Conservation (phyloP, 169 alveolate species). For the Babesia ovata region DNA sequence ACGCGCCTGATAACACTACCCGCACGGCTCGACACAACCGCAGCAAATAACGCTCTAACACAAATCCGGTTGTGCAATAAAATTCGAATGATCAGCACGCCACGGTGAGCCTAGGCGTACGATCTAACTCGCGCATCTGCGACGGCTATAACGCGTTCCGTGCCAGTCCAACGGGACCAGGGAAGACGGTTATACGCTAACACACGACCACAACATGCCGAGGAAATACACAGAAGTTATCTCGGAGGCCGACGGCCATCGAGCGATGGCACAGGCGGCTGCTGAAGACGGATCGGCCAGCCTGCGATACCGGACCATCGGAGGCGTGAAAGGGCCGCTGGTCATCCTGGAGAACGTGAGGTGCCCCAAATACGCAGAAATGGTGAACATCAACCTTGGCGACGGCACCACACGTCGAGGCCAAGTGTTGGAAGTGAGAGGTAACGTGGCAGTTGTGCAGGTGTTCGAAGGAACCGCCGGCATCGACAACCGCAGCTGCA, state of each 20-base stretch:
- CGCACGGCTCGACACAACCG: neutral
- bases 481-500: constrained; percentile 94
- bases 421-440: constrained; percentile 96
- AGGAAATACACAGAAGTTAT: constrained; percentile 23
- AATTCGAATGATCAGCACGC: neutral
- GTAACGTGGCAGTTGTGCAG: constrained; percentile 96
- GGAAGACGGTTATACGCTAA: neutral
- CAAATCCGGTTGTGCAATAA: neutral
- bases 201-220: constrained; percentile 22
- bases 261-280: constrained; percentile 89
- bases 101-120: neutral
- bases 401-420: constrained; percentile 97
- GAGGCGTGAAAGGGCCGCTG: constrained; percentile 97
- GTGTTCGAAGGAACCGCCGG: constrained; percentile 99
- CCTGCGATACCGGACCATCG: constrained; percentile 95
- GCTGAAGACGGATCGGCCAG: constrained; percentile 91
- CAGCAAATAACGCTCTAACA: neutral
- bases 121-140: neutral
- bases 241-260: constrained; percentile 73
- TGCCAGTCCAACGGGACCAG: neutral
- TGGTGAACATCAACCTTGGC: constrained; percentile 95
- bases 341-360: constrained; percentile 98
- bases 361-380: constrained; percentile 98
- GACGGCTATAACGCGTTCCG: neutral
- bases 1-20: constrained; percentile 17